Percentiles rank a stretch among this genome's conserved stretches.
These are phyloP conservation scores for Gossypium ekmanianum DNA, from an alignment of 345 rosid genomes.

Conservation along the genomic window DNA sequence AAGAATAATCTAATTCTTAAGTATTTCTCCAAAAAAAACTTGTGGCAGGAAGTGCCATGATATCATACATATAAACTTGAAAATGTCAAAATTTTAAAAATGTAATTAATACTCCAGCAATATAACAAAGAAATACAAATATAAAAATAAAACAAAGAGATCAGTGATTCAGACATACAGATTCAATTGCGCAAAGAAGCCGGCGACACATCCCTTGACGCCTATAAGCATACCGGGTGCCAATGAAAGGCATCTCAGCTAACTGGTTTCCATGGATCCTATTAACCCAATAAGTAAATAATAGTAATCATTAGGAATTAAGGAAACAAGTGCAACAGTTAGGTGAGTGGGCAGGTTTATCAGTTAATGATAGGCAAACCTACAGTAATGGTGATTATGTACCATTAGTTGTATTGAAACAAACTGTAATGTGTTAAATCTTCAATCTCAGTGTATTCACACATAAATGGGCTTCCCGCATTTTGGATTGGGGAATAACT, in stretches of 20 bases:
- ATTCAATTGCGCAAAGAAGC: conserved; percentile 77
- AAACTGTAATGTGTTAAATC: background rate
- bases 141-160: background rate
- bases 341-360: background rate
- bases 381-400: background rate
- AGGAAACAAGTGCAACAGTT: background rate
- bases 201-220: conserved; percentile 97
- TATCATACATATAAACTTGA: background rate
- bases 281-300: conserved; percentile 18
- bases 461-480: background rate
- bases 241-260: conserved; percentile 99
- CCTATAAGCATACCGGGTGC: conserved; percentile 77
- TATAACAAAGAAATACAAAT: background rate
- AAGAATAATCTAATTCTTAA: background rate
- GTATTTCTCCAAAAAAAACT: background rate
- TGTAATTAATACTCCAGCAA: background rate
- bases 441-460: background rate
- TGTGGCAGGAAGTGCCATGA: background rate
- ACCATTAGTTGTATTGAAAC: background rate
- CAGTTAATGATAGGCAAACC: background rate
- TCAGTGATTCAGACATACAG: conserved; percentile 41
- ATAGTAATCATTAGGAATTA: conserved; percentile 10
- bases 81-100: background rate
- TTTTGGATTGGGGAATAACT: background rate
- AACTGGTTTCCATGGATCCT: conserved; percentile 81